phyloP scores from a whole-genome alignment of 75 land plant species.

The Sequoia sempervirens region DNA sequence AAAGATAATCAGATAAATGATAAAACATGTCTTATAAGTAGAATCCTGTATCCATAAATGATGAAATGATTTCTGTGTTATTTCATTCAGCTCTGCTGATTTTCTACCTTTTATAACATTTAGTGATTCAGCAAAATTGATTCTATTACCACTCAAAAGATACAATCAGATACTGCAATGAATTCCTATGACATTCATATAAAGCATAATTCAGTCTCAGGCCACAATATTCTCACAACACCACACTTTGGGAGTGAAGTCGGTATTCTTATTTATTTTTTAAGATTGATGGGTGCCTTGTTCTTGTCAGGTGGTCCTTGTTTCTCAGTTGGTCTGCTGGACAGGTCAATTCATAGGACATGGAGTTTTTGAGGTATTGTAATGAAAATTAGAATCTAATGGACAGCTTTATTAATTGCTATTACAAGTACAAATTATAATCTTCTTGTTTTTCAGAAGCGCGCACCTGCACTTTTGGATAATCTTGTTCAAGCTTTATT shows the following conservation, averaged over 20 bases:
- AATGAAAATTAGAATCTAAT: background rate
- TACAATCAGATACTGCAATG: background rate
- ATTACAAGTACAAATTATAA: background rate
- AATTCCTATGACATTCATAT: background rate
- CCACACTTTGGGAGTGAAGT: background rate
- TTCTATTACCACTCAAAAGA: background rate
- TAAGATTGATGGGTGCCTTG: background rate
- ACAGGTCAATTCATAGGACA: constrained; percentile 84
- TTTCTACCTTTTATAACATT: background rate
- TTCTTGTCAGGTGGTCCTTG: constrained; percentile 53
- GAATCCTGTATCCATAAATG: background rate
- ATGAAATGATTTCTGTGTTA: background rate
- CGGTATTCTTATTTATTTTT: background rate
- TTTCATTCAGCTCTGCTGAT: background rate
- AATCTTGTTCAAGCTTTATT: constrained; percentile 85
- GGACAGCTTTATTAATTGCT: background rate
- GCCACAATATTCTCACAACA: background rate
- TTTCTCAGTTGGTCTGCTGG: constrained; percentile 80
- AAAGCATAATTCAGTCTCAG: background rate
- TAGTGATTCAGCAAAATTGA: background rate
- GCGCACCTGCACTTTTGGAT: constrained; percentile 92
- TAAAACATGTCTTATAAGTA: background rate
- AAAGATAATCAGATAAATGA: background rate
- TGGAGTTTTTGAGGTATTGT: constrained; percentile 83
- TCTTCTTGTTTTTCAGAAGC: constrained; percentile 43